Evolutionary conservation across 495 filamentous ascomycete genomes (phyloP), one percentile per base, ranked within the genome.

Genomic region (Rostrohypoxylon terebratum): DNA sequence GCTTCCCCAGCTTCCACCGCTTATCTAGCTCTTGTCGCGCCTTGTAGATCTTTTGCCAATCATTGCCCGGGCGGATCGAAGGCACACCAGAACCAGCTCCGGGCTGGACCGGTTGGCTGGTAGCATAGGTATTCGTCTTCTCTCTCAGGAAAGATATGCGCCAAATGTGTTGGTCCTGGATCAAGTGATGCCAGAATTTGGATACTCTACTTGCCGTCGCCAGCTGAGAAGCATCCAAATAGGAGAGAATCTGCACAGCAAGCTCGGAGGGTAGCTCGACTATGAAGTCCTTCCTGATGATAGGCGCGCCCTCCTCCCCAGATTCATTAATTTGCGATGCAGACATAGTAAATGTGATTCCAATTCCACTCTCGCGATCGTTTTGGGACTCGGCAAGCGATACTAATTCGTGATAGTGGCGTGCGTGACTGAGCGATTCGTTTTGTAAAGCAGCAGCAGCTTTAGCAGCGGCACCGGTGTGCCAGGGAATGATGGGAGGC

Each of bases 41-140:
- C 68, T 88, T 81, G 78, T 92, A 96, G 81, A 97, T 92, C 61
- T 88, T 86, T 83, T 94, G 94, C 95, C 95, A 99, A 75, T 97
- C 87, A 80, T 84, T 83, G 59, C 75, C 78, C 69, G 83, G 83
- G 50, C 76, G 81, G 75, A 86, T 75, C 42, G 78, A 71, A 62
- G 80, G 86, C 20, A 88, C 78, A 40, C 86, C 86, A 48, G 82
- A 69, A 6, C 85, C 84, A 1, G 76, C 66, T 23, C 85, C 85
- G 0, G 83, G 83, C 66, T 79, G 74, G 44, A 86, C 68, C 36
- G 79, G 75, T 10, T 68, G 75, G 64, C 86, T 81, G 3, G 83
- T 86, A n/a, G 86, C 85, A 74, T 83, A 87, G 2, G 85, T 85
- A 38, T 69, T 70, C 0, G 85, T 84, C 71, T 91, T 93, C 71